phyloP scores from a whole-genome alignment of 2,329 filamentous ascomycete genomes.

The Teratosphaeria pseudoeucalypti region DNA sequence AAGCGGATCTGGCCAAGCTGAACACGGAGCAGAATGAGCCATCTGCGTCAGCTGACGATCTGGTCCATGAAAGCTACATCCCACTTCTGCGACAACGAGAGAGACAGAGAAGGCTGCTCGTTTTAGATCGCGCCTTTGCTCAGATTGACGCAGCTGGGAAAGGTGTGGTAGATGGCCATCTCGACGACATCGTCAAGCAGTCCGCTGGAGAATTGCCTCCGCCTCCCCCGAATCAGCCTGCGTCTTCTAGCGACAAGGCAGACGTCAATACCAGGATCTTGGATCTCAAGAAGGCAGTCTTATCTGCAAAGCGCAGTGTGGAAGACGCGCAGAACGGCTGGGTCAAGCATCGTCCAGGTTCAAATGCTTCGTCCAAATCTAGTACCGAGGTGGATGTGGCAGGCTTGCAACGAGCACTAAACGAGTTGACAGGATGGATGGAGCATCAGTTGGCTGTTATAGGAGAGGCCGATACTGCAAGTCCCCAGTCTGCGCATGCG shows the following conservation, averaged over 20 bases:
- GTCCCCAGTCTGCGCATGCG: background rate
- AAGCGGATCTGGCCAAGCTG: conserved; percentile 17
- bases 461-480: conserved; percentile 12
- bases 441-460: conserved; percentile 22
- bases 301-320: conserved; percentile 13
- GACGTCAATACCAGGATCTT: conserved; percentile 16
- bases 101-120: conserved; percentile 17
- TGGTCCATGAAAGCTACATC: background rate
- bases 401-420: conserved; percentile 20
- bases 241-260: conserved; percentile 9
- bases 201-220: conserved; percentile 19
- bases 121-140: conserved; percentile 15
- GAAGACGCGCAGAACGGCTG: conserved; percentile 7
- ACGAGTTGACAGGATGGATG: conserved; percentile 25
- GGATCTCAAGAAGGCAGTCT: conserved; percentile 22
- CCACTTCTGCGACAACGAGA: conserved; percentile 19
- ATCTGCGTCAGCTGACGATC: background rate
- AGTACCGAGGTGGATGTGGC: conserved; percentile 12
- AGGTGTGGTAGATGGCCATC: conserved; percentile 6
- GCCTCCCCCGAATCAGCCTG: conserved; percentile 11
- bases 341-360: background rate
- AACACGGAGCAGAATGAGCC: background rate
- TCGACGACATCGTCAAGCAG: conserved; percentile 19
- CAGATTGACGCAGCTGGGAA: conserved; percentile 10
- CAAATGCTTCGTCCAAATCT: conserved; percentile 1